Evolutionary conservation across 257 asterid species (phyloP).

Genomic region (Capsicum pubescens): DNA sequence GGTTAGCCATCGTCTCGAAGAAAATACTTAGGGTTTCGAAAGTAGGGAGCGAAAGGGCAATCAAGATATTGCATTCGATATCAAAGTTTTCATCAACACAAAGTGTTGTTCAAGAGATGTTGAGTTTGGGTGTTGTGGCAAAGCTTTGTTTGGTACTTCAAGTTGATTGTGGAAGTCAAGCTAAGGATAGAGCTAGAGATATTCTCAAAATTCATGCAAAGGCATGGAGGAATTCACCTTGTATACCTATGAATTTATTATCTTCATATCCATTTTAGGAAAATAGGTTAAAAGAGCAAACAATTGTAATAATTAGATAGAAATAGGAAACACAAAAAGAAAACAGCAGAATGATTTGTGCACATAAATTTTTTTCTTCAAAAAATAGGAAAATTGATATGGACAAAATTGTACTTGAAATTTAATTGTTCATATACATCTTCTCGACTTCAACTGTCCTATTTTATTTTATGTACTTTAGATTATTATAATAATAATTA

Average conservation of each 20-base stretch:
- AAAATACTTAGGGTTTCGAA: constrained; percentile 80
- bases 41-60: constrained; percentile 65
- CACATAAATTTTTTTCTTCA: background rate
- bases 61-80: constrained; percentile 65
- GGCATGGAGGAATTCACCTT: constrained; percentile 71
- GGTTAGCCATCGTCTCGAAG: constrained; percentile 77
- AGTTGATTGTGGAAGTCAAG: constrained; percentile 63
- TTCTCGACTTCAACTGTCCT: background rate
- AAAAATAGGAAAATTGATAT: background rate
- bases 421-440: background rate
- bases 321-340: background rate
- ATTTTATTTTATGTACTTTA: background rate
- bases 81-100: constrained; percentile 59
- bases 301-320: background rate
- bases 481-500: too few relatives aligned
- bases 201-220: constrained; percentile 63
- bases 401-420: constrained; percentile 7
- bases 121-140: constrained; percentile 69
- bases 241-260: constrained; percentile 54
- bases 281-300: background rate
- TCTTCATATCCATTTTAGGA: constrained; percentile 49
- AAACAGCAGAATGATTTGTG: background rate
- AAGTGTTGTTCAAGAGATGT: constrained; percentile 63
- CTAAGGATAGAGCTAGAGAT: constrained; percentile 69
- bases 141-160: constrained; percentile 71